Percentiles rank a stretch among this genome's conserved stretches.
Conservation (phyloP, 257 asterid species). For the Solanum paucissectum region DNA sequence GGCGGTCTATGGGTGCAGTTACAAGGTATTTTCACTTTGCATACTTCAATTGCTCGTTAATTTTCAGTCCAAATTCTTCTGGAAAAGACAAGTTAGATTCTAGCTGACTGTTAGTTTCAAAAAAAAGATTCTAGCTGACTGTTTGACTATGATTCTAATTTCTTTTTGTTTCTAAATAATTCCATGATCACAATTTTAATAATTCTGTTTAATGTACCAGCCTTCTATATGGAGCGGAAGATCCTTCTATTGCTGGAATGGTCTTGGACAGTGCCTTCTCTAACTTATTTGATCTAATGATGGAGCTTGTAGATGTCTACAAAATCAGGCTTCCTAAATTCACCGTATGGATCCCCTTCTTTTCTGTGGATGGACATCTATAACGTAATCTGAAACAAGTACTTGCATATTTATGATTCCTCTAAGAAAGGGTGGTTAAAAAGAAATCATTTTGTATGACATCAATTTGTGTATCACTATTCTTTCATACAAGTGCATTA, state of each 20-base stretch:
- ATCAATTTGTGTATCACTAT: background rate
- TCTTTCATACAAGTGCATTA: background rate
- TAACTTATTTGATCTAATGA: constrained; percentile 84
- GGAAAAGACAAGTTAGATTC: background rate
- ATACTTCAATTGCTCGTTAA: background rate
- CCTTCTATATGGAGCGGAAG: constrained; percentile 98
- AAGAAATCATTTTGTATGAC: background rate
- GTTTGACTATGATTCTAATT: background rate
- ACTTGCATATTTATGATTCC: background rate
- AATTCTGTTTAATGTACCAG: constrained; percentile 28
- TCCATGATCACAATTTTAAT: background rate
- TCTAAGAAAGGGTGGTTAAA: background rate
- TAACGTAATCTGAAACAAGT: background rate
- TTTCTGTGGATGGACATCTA: background rate
- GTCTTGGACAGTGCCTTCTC: constrained; percentile 99
- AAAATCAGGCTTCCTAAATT: constrained; percentile 88
- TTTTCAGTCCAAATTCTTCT: background rate
- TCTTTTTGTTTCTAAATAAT: background rate
- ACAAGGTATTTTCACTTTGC: constrained; percentile 50
- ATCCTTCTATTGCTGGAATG: constrained; percentile 97
- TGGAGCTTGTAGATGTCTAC: constrained; percentile 94
- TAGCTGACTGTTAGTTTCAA: background rate
- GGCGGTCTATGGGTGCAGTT: constrained; percentile 99
- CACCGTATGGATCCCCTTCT: constrained; percentile 40
- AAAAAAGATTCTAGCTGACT: background rate